Evolutionary conservation across 495 filamentous ascomycete genomes (phyloP), one percentile per base, ranked within the genome.

Genomic region (Alectoria sarmentosa): DNA sequence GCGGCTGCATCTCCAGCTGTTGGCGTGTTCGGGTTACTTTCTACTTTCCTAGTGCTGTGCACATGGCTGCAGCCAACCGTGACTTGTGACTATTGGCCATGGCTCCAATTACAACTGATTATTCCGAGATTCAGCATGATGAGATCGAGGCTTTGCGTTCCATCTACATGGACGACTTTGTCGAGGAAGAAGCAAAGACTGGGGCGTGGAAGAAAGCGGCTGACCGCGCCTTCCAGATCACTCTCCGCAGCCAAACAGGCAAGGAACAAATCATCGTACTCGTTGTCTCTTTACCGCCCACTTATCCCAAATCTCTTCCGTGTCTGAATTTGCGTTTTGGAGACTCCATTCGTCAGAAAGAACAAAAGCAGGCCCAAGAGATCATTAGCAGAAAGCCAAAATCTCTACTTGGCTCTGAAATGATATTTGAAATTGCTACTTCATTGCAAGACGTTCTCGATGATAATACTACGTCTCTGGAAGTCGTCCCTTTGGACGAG

Each of bases 121-220:
- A 97, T 75, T 81, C 86, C 52, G 86, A 94, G 71, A 85, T 88
- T 28, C 94, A 98, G 77, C 78, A 88, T 63, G 87, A 96, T 72
- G 94, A 98, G 78, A 79, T 93, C 41, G 87, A 95, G 75, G 94
- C 86, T 17, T 78, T 98, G 58, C 80, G 87, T 62, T 90, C 95
- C 8, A 96, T 98, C 48, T 98, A 94, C 71, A 89, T 87, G 70
- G 92, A 97, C 57, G 94, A 98, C 71, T 98, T 89, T 72, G 77
- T 86, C 69, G 83, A 90, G 66, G 84, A 92, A 63, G 83, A 85
- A 66, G 77, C 83, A 36, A 85, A 87, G 70, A 83, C 83, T 52
- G 86, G 84, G 52, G 92, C 92, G 46, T 98, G 94, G 94, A 90
- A 96, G 84, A 91, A 90, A 84, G 85, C 89, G 5, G 80, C 82